Conservation (phyloP, 306 rosid species). For the Lathyrus sativus region DNA sequence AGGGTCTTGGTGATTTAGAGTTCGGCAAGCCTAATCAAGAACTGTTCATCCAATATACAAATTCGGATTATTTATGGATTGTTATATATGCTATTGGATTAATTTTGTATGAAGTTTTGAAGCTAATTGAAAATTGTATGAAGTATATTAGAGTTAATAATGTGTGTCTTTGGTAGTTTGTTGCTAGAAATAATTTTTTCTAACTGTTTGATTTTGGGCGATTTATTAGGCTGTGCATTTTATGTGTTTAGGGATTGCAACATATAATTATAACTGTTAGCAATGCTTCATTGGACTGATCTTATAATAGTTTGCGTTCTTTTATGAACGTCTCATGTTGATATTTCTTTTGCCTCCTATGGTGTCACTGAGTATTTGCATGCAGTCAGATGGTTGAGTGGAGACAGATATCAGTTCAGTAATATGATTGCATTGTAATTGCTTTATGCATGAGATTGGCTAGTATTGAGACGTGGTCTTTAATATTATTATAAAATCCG, state of each 20-base stretch:
- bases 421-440: slow-evolving; percentile 2
- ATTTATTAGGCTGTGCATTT: not conserved
- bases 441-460: slow-evolving; percentile 21
- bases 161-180: not conserved
- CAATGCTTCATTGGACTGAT: slow-evolving; percentile 13
- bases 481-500: slow-evolving; percentile 16
- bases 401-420: slow-evolving; percentile 5
- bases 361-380: slow-evolving; percentile 6
- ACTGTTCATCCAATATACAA: too few relatives aligned
- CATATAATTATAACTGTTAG: not conserved
- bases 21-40: too few relatives aligned
- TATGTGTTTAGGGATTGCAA: not conserved
- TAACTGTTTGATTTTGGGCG: not conserved
- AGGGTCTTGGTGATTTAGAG: too few relatives aligned
- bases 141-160: not conserved
- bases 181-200: not conserved
- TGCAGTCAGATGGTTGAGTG: slow-evolving; percentile 16
- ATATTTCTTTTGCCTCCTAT: slow-evolving; percentile 23
- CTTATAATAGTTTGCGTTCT: not conserved
- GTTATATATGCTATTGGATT: not conserved
- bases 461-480: slow-evolving; percentile 5
- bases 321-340: not conserved
- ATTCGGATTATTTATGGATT: not conserved
- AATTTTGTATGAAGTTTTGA: not conserved
- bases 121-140: not conserved